Evolutionary conservation across 1,284 basidiomycete genomes (phyloP).

Genomic region (Polyporus tsugae): DNA sequence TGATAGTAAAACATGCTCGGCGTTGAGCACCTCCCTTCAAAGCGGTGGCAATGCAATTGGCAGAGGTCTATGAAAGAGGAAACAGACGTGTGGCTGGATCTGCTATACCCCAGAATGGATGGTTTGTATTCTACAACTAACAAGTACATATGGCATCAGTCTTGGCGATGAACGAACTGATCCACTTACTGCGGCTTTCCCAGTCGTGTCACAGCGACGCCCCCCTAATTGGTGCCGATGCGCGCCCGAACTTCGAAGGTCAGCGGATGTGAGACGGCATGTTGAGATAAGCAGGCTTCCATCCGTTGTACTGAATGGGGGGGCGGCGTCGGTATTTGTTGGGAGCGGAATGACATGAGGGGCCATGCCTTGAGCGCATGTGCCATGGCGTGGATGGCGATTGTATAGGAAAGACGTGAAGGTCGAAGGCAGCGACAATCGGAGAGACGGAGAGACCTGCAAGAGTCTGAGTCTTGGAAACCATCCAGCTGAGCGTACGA

Average conservation of each 20-base stretch:
- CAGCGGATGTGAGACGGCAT: conserved; percentile 9
- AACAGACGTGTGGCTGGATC: neutral
- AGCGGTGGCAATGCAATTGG: neutral
- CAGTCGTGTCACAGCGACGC: conserved; percentile 2
- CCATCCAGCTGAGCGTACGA: neutral
- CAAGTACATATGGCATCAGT: neutral
- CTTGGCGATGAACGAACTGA: neutral
- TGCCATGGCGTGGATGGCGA: neutral
- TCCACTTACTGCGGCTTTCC: neutral
- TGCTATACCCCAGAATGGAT: neutral
- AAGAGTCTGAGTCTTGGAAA: neutral
- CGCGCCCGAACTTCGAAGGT: neutral
- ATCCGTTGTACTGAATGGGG: conserved; percentile 11
- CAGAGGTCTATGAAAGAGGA: neutral
- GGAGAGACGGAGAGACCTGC: neutral
- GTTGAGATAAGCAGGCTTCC: conserved; percentile 14
- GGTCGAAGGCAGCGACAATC: neutral
- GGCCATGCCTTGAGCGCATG: neutral
- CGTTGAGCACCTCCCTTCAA: neutral
- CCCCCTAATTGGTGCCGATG: conserved; percentile 7
- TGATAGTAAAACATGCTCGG: neutral
- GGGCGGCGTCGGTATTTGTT: conserved; percentile 7
- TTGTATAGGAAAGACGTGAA: neutral
- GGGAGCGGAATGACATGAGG: neutral
- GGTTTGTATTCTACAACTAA: neutral